Percentiles rank a stretch among this genome's conserved stretches.
Evolutionary conservation across 164 flowering plant genomes (phyloP).

Genomic region (Cinnamomum micranthum): DNA sequence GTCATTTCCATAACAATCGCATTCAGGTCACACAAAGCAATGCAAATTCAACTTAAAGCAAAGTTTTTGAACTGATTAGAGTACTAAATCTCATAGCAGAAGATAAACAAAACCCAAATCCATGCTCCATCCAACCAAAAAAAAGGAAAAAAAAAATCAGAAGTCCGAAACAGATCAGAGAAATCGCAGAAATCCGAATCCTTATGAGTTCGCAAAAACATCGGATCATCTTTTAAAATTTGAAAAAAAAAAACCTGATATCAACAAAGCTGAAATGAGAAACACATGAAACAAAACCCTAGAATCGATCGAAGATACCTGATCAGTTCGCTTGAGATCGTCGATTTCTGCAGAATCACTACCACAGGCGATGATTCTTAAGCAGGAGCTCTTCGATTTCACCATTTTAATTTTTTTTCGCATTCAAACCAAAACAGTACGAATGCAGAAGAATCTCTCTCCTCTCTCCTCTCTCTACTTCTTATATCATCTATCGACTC

Average conservation of each 20-base stretch:
- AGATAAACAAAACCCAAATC: neutral
- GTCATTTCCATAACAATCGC: neutral
- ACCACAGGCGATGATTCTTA: slow-evolving; percentile 68
- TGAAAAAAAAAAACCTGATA: too few species aligned
- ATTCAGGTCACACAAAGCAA: neutral
- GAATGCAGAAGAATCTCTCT: neutral
- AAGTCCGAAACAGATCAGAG: neutral
- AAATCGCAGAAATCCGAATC: neutral
- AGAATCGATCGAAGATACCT: slow-evolving; percentile 28
- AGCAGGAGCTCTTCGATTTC: slow-evolving; percentile 51
- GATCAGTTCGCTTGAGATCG: slow-evolving; percentile 30
- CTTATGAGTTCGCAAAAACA: neutral
- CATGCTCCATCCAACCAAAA: neutral
- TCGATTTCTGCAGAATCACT: slow-evolving; percentile 37
- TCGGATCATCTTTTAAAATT: neutral
- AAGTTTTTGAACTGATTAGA: too few species aligned
- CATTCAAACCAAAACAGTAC: neutral
- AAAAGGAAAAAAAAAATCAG: neutral
- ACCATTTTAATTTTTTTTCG: slow-evolving; percentile 44
- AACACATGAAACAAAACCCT: neutral
- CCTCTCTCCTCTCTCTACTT: neutral
- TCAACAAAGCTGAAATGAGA: neutral
- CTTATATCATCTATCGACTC: too few species aligned
- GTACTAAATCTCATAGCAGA: too few species aligned
- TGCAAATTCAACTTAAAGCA: neutral